phyloP scores from a whole-genome alignment of 148 eudicot genomes.

The Rhododendron mucronatum region DNA sequence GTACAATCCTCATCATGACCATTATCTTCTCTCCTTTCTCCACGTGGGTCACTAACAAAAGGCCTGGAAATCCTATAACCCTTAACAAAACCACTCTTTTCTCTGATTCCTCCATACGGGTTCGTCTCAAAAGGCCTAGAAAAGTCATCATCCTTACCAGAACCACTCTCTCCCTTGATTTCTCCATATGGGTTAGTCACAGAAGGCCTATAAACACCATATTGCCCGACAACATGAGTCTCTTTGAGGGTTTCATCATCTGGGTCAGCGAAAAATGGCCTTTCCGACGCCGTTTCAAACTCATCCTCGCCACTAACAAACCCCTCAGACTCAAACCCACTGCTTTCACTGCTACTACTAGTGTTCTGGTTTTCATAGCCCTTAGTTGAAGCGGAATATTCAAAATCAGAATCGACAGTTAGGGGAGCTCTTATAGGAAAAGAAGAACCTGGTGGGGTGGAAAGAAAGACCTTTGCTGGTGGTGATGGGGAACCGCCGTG shows the following conservation, averaged over 20 bases:
- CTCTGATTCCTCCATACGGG: background rate
- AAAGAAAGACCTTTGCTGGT: background rate
- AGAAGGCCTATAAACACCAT: conserved; percentile 19
- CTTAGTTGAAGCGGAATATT: conserved; percentile 21
- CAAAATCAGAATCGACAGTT: conserved; percentile 47
- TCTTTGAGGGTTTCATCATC: conserved; percentile 24
- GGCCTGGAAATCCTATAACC: conserved; percentile 16
- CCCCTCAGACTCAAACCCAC: conserved; percentile 35
- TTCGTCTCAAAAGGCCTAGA: background rate
- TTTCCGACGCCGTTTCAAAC: conserved; percentile 21
- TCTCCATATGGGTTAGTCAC: background rate
- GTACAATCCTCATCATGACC: background rate
- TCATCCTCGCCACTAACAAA: conserved; percentile 35
- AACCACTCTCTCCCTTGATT: background rate
- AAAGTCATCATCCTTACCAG: background rate
- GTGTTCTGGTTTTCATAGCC: conserved; percentile 6
- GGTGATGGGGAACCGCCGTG: conserved; percentile 10
- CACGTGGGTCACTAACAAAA: background rate
- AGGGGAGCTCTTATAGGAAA: conserved; percentile 55
- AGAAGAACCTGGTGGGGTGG: conserved; percentile 18
- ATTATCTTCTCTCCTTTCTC: background rate
- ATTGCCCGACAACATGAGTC: conserved; percentile 11
- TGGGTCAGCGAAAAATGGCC: conserved; percentile 19
- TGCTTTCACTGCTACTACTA: conserved; percentile 23
- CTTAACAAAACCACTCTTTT: background rate